A percentile compares a stretch with the other conserved stretches of the same genome.
phyloP scores from a whole-genome alignment of 208 protist species.

The Trypanosoma lewisi region DNA sequence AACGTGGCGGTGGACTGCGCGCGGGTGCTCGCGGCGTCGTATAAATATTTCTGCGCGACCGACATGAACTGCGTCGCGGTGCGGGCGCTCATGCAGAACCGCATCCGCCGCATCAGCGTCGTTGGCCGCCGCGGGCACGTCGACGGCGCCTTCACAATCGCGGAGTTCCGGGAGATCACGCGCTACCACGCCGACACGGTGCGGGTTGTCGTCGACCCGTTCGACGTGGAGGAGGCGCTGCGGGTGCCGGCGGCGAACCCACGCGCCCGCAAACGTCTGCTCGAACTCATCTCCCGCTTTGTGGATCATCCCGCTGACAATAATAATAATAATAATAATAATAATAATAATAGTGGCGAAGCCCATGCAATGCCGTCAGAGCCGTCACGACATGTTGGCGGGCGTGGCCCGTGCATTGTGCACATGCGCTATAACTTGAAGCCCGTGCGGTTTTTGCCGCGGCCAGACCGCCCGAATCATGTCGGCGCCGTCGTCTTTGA shows the following conservation, averaged over 20 bases:
- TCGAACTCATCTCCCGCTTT: slow-evolving; percentile 75
- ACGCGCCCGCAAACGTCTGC: slow-evolving; percentile 74
- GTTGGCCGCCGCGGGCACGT: slow-evolving; percentile 88
- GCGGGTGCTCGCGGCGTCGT: slow-evolving; percentile 78
- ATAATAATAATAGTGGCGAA: neutral
- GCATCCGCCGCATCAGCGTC: slow-evolving; percentile 71
- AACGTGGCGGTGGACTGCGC: slow-evolving; percentile 96
- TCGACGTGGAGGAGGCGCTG: slow-evolving; percentile 49
- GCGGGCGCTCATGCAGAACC: slow-evolving; percentile 68
- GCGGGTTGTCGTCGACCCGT: slow-evolving; percentile 62
- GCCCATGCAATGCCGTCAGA: neutral
- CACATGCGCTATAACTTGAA: slow-evolving; percentile 72
- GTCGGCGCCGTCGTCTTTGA: slow-evolving; percentile 80
- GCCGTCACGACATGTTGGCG: neutral
- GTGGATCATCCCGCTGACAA: neutral
- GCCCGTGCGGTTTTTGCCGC: slow-evolving; percentile 66
- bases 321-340: neutral
- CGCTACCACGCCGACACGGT: slow-evolving; percentile 61
- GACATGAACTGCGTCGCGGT: slow-evolving; percentile 91
- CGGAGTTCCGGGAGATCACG: slow-evolving; percentile 95
- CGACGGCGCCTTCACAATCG: slow-evolving; percentile 93
- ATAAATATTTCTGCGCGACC: slow-evolving; percentile 78
- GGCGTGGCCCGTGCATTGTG: slow-evolving; percentile 54
- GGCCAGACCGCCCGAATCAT: slow-evolving; percentile 34
- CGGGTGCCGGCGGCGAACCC: slow-evolving; percentile 28